Evolutionary conservation across 805 yeast genomes (phyloP), one percentile per base, ranked within the genome.

Genomic region (Yamadazyma endophytica): DNA sequence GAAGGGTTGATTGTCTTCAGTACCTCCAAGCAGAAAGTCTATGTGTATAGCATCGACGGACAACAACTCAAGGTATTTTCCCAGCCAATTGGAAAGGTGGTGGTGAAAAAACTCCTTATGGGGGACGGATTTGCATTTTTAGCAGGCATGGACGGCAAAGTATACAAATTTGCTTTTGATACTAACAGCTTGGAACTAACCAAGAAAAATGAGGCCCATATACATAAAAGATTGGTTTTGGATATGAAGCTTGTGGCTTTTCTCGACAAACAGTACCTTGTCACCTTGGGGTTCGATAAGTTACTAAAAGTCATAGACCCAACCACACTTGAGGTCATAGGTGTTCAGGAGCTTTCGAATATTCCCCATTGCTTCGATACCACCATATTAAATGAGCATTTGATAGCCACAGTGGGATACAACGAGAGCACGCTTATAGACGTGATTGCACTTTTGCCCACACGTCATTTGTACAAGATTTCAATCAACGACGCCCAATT

Each of bases 401-500:
- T 77, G 3, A 40, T 70, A 1, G 47, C 79, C 3, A 51, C 79
- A n/a, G 52, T 79, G 1, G 77, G 85, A 4, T 69, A 81, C 42
- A 47, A 66, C 18, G 87, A 82, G 18, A 70, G 73, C 22, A 77
- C 90, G 0, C 63, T 73, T 35, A 36, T 83, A 23, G 66, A 73
- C 11, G 26, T 39, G 13, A n/a, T 41, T 1, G 17, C 22, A 20
- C n/a, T n/a, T n/a, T n/a, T n/a, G n/a, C n/a, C n/a, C n/a, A 18
- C 12, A 7, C 17, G 15, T 9, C 70, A 68, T 34, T 17, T 61
- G 3, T 61, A 60, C 29, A 67, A 68, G 39, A 49, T 83, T 5
- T 79, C 90, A 0, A 55, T 82, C 28, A 82, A 81, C 51, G 88
- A 79, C 49, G 81, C 92, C 1, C 82, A 82, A 44, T 84, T 82